Evolutionary conservation across 176 grass and related monocot species (phyloP), one percentile per base, ranked within the genome.

Genomic region (Hsuehochloa calcarea): DNA sequence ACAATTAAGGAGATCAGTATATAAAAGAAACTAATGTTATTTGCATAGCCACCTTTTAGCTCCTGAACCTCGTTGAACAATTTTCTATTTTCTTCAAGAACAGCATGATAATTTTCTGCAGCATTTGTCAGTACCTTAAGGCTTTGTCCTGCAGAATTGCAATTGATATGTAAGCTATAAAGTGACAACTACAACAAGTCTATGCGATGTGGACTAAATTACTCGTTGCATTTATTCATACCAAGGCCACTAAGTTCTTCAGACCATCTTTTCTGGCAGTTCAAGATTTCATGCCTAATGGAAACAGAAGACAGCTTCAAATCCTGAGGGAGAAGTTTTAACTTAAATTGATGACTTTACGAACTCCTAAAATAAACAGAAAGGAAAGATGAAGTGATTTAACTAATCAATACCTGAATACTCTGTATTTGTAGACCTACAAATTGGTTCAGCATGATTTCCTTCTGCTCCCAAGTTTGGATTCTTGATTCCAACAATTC

Each of bases 41-140:
- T 80, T 65, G 13, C 16, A 73, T 35, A 76, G 37, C 52, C 64
- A 97, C 95, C 95, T 97, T 94, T 97, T 86, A 97, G 80, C 88
- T 97, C 95, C 73, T 89, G 95, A 84, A 97, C 85, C 80, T 97
- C 86, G 20, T 97, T 97, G 67, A 89, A 92, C 70, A 97, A 65
- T 79, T 80, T 89, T 70, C 84, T 82, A 22, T 97, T 97, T 84
- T 97, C 92, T 84, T 89, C 86, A 66, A 97, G 88, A 75, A 84
- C 77, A 85, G 81, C 78, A 82, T 86, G 86, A 83, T 94, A 94
- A 55, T 84, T 91, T 84, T 92, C 86, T 86, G 92, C 84, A 66
- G 80, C 81, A 76, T 88, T 84, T 55, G 84, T 77, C 68, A 97
- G 44, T 59, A 91, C 51, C 25, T 82, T 77, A 70, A 90, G 84